A percentile compares a stretch with the other conserved stretches of the same genome.
These are phyloP conservation scores for Pilatotrama ljubarskyi DNA, from an alignment of 768 basidiomycete species.

Conservation along the genomic window DNA sequence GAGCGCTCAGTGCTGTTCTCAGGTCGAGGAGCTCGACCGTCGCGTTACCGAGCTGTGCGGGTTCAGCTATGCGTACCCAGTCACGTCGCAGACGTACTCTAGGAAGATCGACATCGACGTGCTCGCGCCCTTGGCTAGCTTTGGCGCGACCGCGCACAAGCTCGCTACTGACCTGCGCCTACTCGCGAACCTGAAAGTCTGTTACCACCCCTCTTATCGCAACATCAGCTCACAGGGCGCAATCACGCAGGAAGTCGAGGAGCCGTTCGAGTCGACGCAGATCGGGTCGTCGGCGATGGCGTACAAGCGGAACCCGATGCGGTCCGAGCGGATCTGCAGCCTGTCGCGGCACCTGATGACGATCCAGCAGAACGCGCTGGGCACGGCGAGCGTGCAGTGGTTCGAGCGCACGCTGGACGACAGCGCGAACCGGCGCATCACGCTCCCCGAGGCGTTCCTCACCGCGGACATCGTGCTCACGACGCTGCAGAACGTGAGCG, in stretches of 20 bases:
- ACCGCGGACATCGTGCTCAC: constrained; percentile 96
- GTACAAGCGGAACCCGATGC: constrained; percentile 99
- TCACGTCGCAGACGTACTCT: constrained; percentile 98
- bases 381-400: constrained; percentile 96
- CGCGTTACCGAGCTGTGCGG: constrained; percentile 90
- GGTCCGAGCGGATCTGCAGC: constrained; percentile 95
- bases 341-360: constrained; percentile 95
- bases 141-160: constrained; percentile 96
- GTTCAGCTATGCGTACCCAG: constrained; percentile 93
- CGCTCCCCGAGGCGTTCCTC: constrained; percentile 94
- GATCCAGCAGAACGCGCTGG: constrained; percentile 92
- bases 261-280: constrained; percentile 98
- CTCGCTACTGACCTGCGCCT: constrained; percentile 95
- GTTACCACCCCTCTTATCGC: background rate
- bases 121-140: constrained; percentile 82
- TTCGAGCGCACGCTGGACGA: constrained; percentile 98
- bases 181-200: constrained; percentile 88
- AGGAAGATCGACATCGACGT: constrained; percentile 97
- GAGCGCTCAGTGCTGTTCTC: background rate
- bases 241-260: constrained; percentile 82
- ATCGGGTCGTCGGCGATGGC: constrained; percentile 98
- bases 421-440: constrained; percentile 95
- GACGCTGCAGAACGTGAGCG: constrained; percentile 94
- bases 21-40: constrained; percentile 88
- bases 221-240: background rate